phyloP scores from a whole-genome alignment of 768 basidiomycete genomes.

The Tephrocybe sp. region DNA sequence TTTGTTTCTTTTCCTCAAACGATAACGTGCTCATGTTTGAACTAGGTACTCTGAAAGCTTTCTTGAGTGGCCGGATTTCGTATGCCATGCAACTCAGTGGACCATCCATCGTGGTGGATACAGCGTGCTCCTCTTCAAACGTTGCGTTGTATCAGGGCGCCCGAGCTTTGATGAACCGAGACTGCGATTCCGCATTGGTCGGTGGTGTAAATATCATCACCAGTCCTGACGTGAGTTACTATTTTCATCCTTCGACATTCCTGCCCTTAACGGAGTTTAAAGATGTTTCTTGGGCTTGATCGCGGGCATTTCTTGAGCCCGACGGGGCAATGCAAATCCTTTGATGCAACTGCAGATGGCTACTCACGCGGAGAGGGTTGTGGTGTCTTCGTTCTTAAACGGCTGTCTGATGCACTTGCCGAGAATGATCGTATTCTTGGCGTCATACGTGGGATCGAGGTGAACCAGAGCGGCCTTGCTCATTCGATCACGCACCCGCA shows the following conservation, averaged over 20 bases:
- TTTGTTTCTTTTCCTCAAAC: neutral
- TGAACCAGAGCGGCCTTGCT: slow-evolving; percentile 68
- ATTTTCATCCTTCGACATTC: slow-evolving; percentile 1
- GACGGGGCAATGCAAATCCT: slow-evolving; percentile 66
- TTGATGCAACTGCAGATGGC: slow-evolving; percentile 71
- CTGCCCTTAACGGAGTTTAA: neutral
- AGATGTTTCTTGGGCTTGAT: slow-evolving; percentile 73
- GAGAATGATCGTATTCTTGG: slow-evolving; percentile 70
- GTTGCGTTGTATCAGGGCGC: slow-evolving; percentile 69
- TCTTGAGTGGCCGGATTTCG: slow-evolving; percentile 70
- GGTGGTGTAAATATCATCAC: slow-evolving; percentile 74
- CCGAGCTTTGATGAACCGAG: slow-evolving; percentile 58
- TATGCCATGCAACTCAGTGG: slow-evolving; percentile 67
- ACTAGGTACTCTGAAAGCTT: slow-evolving; percentile 63
- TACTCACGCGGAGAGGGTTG: slow-evolving; percentile 73
- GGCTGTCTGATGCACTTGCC: slow-evolving; percentile 58
- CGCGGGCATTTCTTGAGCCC: slow-evolving; percentile 66
- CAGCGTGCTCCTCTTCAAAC: slow-evolving; percentile 71
- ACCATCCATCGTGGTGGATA: slow-evolving; percentile 70
- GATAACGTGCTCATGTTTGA: neutral
- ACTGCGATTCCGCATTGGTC: slow-evolving; percentile 67
- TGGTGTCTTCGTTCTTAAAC: slow-evolving; percentile 69
- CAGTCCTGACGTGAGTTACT: slow-evolving; percentile 60
- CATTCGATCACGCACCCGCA: slow-evolving; percentile 76
- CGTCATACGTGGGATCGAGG: slow-evolving; percentile 65